A percentile compares a stretch with the other conserved stretches of the same genome.
phyloP scores from a whole-genome alignment of 2,329 filamentous ascomycete species.

The Nothopassalora personata region DNA sequence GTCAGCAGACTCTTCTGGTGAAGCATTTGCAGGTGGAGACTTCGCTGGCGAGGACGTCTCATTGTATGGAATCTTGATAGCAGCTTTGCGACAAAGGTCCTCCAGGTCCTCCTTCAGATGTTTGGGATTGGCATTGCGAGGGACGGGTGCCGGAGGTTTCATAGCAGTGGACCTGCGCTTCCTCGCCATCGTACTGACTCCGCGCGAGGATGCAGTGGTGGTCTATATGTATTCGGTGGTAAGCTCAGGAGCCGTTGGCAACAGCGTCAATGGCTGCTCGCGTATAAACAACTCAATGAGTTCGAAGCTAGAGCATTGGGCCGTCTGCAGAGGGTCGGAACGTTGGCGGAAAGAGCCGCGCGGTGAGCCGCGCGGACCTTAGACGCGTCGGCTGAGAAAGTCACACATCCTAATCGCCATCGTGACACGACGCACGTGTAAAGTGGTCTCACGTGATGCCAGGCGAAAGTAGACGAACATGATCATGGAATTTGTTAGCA shows the following conservation, averaged over 20 bases:
- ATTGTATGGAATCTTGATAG: neutral
- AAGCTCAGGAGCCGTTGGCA: neutral
- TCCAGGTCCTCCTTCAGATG: neutral
- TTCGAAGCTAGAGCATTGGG: neutral
- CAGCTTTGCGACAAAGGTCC: slow-evolving; percentile 2
- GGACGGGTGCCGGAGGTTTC: neutral
- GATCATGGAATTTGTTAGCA: no score
- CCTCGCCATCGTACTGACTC: slow-evolving; percentile 5
- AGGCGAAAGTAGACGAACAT: no score
- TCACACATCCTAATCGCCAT: neutral
- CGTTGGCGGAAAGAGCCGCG: neutral
- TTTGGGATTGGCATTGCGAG: neutral
- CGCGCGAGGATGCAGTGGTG: neutral
- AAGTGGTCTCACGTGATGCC: neutral
- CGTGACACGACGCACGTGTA: neutral
- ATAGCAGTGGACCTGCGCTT: slow-evolving; percentile 6
- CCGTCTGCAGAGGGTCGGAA: neutral
- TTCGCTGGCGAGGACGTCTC: neutral
- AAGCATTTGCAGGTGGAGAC: neutral
- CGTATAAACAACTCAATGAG: neutral
- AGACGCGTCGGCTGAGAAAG: neutral
- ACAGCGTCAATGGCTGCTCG: neutral
- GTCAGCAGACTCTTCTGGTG: neutral
- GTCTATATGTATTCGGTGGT: neutral
- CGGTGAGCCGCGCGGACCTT: neutral